These are phyloP conservation scores for Actinomortierella ambigua DNA, from an alignment of 371 early-diverging fungal genomes.

Conservation along the genomic window DNA sequence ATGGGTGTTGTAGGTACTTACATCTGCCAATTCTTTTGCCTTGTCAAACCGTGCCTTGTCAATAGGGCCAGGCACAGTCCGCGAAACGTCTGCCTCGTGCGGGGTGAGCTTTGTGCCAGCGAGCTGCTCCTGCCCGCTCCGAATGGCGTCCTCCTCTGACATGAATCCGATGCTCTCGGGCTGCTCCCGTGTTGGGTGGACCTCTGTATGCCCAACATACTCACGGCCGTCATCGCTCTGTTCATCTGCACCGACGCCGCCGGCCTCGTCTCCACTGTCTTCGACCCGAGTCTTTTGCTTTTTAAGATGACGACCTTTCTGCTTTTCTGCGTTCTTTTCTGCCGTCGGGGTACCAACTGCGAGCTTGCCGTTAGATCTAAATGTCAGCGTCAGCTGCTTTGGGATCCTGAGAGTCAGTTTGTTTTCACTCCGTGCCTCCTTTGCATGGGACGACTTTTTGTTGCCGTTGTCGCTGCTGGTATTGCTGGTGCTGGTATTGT, in stretches of 20 bases:
- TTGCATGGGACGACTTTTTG: constrained; percentile 16
- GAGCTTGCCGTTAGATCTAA: constrained; percentile 1
- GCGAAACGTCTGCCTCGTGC: constrained; percentile 58
- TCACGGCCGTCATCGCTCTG: background rate
- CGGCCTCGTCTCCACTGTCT: background rate
- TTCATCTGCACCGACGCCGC: background rate
- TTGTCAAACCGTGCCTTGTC: constrained; percentile 58
- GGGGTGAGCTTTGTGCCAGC: constrained; percentile 61
- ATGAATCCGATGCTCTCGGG: background rate
- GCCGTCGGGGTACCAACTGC: background rate
- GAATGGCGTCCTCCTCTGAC: constrained; percentile 1
- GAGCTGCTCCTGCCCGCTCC: constrained; percentile 8
- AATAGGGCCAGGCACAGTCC: constrained; percentile 53
- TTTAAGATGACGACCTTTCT: constrained; percentile 14
- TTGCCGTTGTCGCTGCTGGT: constrained; percentile 2
- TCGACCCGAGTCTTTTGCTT: background rate
- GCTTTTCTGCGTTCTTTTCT: constrained; percentile 17
- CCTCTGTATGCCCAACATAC: background rate
- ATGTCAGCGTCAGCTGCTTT: constrained; percentile 5
- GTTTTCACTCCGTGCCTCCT: constrained; percentile 15
- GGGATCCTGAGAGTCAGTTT: constrained; percentile 18
- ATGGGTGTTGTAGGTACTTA: too few relatives aligned
- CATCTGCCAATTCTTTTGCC: constrained; percentile 51
- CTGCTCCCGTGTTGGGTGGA: background rate
- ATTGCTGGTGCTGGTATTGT: constrained; percentile 2